phyloP scores from a whole-genome alignment of 441 rosid species.

The Euphorbia corollata region DNA sequence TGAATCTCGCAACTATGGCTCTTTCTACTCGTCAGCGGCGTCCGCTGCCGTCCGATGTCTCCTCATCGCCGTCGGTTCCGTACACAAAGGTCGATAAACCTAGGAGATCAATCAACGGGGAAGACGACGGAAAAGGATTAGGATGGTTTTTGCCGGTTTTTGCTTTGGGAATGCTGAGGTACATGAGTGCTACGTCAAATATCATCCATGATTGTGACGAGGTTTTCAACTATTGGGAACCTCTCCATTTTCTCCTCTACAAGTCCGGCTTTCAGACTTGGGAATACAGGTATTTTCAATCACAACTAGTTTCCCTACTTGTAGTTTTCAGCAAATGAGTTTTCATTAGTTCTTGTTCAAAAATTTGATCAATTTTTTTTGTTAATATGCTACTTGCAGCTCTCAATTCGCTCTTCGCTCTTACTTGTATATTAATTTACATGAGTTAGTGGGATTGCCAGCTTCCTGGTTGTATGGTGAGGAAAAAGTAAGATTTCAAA shows the following conservation, averaged over 20 bases:
- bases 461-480: constrained; percentile 74
- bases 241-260: constrained; percentile 85
- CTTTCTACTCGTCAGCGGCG: constrained; percentile 19
- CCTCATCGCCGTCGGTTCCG: constrained; percentile 12
- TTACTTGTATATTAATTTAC: constrained; percentile 69
- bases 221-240: constrained; percentile 98
- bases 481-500: constrained; percentile 50
- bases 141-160: constrained; percentile 65
- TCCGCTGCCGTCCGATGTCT: constrained; percentile 4
- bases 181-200: constrained; percentile 91
- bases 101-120: constrained; percentile 30
- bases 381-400: constrained; percentile 37
- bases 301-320: neutral
- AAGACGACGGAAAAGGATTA: constrained; percentile 36
- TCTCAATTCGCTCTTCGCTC: constrained; percentile 88
- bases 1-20: constrained; percentile 2
- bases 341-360: neutral
- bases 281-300: constrained; percentile 64
- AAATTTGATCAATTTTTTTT: neutral
- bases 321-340: neutral
- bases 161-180: constrained; percentile 64
- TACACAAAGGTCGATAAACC: constrained; percentile 54
- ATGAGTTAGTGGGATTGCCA: constrained; percentile 70
- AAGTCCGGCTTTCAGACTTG: constrained; percentile 91
- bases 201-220: constrained; percentile 95